Conservation (phyloP, 2,329 filamentous ascomycete genomes). For the Fusarium sp. region DNA sequence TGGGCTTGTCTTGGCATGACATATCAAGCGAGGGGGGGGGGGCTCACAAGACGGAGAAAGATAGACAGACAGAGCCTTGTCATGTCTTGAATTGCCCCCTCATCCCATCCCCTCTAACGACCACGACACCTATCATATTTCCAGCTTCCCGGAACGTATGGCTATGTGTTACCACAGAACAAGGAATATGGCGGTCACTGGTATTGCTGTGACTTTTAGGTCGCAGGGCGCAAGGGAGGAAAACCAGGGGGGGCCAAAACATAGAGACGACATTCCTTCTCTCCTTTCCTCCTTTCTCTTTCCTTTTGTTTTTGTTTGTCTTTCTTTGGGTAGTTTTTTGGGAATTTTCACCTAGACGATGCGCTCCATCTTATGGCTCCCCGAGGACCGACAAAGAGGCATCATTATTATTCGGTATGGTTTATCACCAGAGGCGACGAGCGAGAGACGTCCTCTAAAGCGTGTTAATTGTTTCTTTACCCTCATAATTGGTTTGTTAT, state of each 20-base stretch:
- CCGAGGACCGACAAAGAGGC: conserved; percentile 32
- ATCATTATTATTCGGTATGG: conserved; percentile 32
- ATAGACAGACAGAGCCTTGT: not conserved
- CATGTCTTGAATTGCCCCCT: not conserved
- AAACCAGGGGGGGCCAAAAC: not conserved
- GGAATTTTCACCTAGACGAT: conserved; percentile 31
- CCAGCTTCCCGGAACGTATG: conserved; percentile 34
- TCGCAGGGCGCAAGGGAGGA: conserved; percentile 31
- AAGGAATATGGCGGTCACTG: conserved; percentile 4
- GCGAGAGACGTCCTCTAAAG: conserved; percentile 10
- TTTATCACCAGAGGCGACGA: conserved; percentile 16
- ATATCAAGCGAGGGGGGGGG: not conserved
- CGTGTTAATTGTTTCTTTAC: conserved; percentile 27
- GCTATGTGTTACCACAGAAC: conserved; percentile 11
- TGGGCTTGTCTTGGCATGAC: not conserved
- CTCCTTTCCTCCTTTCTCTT: not conserved
- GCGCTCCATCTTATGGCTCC: conserved; percentile 29
- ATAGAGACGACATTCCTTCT: not conserved
- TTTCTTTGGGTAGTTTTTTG: conserved; percentile 21
- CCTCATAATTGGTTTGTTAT: conserved; percentile 22
- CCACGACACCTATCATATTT: conserved; percentile 18
- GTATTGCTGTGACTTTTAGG: conserved; percentile 34
- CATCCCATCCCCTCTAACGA: not conserved
- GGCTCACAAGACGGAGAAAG: not conserved
- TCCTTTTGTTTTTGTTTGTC: not conserved